Conservation (phyloP, 164 flowering plant genomes). For the Macadamia integrifolia region DNA sequence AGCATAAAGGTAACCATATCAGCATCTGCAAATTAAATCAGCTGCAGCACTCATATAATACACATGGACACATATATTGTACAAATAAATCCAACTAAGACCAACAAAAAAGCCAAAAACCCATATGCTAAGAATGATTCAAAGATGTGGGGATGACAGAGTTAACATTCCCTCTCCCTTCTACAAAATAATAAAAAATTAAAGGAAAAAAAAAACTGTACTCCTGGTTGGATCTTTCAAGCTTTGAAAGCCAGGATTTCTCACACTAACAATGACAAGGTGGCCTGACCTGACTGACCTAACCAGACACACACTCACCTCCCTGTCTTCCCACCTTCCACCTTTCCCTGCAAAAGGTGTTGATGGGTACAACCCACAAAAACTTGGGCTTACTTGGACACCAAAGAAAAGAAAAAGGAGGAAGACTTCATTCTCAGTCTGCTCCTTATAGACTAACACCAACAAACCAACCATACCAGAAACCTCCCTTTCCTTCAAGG, state of each 20-base stretch:
- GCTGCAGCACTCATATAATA: conserved; percentile 27
- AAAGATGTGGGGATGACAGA: conserved; percentile 15
- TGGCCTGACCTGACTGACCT: conserved; percentile 38
- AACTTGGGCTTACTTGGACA: conserved; percentile 44
- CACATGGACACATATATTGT: conserved; percentile 37
- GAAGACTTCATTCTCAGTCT: conserved; percentile 27
- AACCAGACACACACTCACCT: conserved; percentile 14
- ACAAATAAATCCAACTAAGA: conserved; percentile 34
- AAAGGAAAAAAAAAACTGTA: conserved; percentile 1
- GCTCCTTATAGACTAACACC: conserved; percentile 19
- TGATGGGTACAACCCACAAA: conserved; percentile 48
- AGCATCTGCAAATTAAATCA: neutral
- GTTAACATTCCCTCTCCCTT: conserved; percentile 12
- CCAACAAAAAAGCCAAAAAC: conserved; percentile 15
- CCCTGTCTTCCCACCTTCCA: conserved; percentile 21
- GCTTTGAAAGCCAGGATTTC: conserved; percentile 43
- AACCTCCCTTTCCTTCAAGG: conserved; percentile 30
- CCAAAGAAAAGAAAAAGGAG: conserved; percentile 13
- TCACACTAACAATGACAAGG: conserved; percentile 43
- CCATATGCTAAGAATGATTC: conserved; percentile 22
- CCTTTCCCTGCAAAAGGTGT: conserved; percentile 35
- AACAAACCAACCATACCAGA: conserved; percentile 15
- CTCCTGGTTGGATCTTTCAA: conserved; percentile 36
- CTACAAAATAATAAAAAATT: conserved; percentile 15
- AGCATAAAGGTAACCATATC: neutral